Evolutionary conservation across 352 stramenopile genomes (phyloP), one percentile per base, ranked within the genome.

Genomic region (Pythium guiyangense): DNA sequence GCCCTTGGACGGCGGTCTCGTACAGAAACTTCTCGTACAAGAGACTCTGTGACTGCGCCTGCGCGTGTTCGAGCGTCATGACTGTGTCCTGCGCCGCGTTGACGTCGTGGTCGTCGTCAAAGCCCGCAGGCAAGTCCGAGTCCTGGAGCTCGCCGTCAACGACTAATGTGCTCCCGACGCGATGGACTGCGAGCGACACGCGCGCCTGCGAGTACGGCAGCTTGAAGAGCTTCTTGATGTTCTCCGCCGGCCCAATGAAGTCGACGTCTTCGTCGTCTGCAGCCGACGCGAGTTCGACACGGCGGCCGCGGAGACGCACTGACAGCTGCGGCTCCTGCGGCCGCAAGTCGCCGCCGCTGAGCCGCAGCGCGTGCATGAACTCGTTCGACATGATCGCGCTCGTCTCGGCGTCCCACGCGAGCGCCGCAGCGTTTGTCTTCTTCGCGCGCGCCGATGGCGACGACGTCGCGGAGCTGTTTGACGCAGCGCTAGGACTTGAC

Each of bases 11-110:
- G 0, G 81, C 83, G 57, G 79, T 94, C 40, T 92, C 77, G 50
- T 90, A 94, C 31, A 94, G 88, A 35, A 94, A 94, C 59, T 94
- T 94, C 53, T 94, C 80, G 57, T 91, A 94, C 43, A 94, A 48
- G 20, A 90, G 59, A 14, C 67, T 57, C 59, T 90, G 82, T 17
- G 60, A 60, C 22, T 58, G 52, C 1, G 83, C 66, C 1, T 82
- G 68, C 0, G 66, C 61, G 18, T 84, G 82, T 45, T 74, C 61
- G 49, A 89, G 67, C 48, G 77, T 77, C 61, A 37, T 37, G 31
- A 88, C 69, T 4, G 75, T 74, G 37, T 88, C 77, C 35, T 80
- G 70, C 6, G 70, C 67, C 15, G 39, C 14, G 39, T 43, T 14
- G 11, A 4, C 34, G 12, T 39, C 34, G 34, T 39, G 9, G 34